These are phyloP conservation scores for Cyberlindnera americana DNA, from an alignment of 805 yeast genomes.

Conservation along the genomic window DNA sequence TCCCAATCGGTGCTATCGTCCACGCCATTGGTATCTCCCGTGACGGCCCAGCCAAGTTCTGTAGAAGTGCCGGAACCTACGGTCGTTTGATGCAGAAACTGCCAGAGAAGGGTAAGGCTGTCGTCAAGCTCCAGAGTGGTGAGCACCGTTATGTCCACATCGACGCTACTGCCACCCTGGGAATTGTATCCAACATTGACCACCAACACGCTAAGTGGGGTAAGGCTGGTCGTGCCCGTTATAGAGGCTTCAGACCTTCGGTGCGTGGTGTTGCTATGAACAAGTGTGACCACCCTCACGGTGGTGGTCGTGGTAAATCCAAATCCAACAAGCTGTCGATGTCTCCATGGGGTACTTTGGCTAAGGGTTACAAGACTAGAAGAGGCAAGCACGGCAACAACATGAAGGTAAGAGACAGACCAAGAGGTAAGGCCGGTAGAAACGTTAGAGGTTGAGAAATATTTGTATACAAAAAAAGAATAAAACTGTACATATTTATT, in stretches of 20 bases:
- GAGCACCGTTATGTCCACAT: slow-evolving; percentile 88
- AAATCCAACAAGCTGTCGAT: slow-evolving; percentile 92
- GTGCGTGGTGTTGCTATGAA: slow-evolving; percentile 99
- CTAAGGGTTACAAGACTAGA: slow-evolving; percentile 94
- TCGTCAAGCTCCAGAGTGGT: slow-evolving; percentile 82
- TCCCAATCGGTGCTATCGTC: slow-evolving; percentile 90
- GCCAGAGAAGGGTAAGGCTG: slow-evolving; percentile 65
- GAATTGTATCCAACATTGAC: slow-evolving; percentile 88
- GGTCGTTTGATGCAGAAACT: slow-evolving; percentile 82
- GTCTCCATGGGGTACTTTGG: slow-evolving; percentile 93
- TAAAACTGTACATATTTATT: not conserved
- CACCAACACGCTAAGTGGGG: slow-evolving; percentile 88
- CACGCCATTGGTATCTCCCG: slow-evolving; percentile 81
- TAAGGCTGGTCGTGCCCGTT: slow-evolving; percentile 94
- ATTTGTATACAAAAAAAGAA: not conserved
- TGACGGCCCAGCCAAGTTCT: slow-evolving; percentile 80
- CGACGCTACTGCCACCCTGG: slow-evolving; percentile 90
- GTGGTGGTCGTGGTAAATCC: slow-evolving; percentile 99
- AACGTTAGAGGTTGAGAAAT: slow-evolving; percentile 12
- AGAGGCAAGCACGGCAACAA: slow-evolving; percentile 82
- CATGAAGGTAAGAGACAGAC: slow-evolving; percentile 87
- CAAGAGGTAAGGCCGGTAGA: slow-evolving; percentile 55
- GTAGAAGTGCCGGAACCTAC: slow-evolving; percentile 92
- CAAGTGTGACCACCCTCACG: slow-evolving; percentile 96
- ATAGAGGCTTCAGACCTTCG: slow-evolving; percentile 89